phyloP scores from a whole-genome alignment of 345 rosid species.

The Acer negundo region DNA sequence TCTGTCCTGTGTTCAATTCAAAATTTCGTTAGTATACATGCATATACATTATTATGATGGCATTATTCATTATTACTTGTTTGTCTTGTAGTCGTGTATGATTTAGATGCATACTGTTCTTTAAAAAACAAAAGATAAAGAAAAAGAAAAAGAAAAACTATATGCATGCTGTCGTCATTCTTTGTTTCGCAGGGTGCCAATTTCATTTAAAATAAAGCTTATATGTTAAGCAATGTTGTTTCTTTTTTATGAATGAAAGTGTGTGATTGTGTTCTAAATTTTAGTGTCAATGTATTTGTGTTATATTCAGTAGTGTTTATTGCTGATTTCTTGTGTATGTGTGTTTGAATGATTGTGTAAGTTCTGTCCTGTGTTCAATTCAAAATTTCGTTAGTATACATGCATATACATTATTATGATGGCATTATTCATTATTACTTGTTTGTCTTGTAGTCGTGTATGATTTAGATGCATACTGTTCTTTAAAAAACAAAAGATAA shows the following conservation, averaged over 20 bases:
- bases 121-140: too few relatives aligned
- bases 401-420: background rate
- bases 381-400: too few relatives aligned
- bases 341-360: background rate
- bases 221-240: too few relatives aligned
- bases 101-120: background rate
- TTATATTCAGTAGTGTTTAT: background rate
- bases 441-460: background rate
- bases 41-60: background rate
- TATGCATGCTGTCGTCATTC: background rate
- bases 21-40: too few relatives aligned
- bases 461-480: background rate
- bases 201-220: too few relatives aligned
- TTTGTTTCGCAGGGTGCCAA: background rate
- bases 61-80: background rate
- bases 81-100: background rate
- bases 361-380: background rate
- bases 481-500: too few relatives aligned
- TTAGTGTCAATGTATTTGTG: background rate
- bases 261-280: background rate
- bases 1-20: too few relatives aligned
- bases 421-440: background rate
- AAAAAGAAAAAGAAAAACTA: too few relatives aligned
- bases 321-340: background rate
- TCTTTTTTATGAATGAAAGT: background rate